Evolutionary conservation across 225 moss, liverwort and hornwort species (phyloP).

Genomic region (Bryoerythrophyllum caledonicum): DNA sequence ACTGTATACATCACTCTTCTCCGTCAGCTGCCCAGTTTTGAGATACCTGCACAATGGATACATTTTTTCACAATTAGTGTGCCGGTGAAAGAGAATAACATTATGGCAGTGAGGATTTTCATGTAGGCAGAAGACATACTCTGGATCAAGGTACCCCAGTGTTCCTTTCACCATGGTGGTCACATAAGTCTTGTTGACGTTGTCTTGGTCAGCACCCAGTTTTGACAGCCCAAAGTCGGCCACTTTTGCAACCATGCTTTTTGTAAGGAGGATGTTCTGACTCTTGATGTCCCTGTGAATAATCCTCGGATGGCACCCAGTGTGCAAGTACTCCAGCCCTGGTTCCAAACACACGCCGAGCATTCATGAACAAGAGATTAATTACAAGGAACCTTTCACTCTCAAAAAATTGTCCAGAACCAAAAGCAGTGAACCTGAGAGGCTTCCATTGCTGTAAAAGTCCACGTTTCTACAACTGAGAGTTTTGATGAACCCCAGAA

Average conservation of each 20-base stretch:
- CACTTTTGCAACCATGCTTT: conserved; percentile 54
- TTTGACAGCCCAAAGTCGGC: conserved; percentile 58
- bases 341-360: conserved; percentile 5
- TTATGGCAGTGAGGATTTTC: neutral
- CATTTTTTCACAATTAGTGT: neutral
- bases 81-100: neutral
- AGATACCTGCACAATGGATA: conserved; percentile 51
- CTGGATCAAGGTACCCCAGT: conserved; percentile 83
- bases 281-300: conserved; percentile 86
- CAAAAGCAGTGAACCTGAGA: neutral
- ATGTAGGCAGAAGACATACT: conserved; percentile 62
- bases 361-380: too few relatives aligned
- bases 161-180: conserved; percentile 97
- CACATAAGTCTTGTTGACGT: conserved; percentile 59
- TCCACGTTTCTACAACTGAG: too few relatives aligned
- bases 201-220: conserved; percentile 80
- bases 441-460: neutral
- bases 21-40: conserved; percentile 78
- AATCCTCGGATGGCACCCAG: conserved; percentile 40
- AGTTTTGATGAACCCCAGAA: too few relatives aligned
- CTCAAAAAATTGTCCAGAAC: neutral
- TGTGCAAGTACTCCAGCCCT: conserved; percentile 49
- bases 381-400: neutral
- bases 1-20: conserved; percentile 87
- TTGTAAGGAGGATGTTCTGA: conserved; percentile 81